Conservation (phyloP, 352 stramenopile genomes). For the Globisporangium camurandrum region DNA sequence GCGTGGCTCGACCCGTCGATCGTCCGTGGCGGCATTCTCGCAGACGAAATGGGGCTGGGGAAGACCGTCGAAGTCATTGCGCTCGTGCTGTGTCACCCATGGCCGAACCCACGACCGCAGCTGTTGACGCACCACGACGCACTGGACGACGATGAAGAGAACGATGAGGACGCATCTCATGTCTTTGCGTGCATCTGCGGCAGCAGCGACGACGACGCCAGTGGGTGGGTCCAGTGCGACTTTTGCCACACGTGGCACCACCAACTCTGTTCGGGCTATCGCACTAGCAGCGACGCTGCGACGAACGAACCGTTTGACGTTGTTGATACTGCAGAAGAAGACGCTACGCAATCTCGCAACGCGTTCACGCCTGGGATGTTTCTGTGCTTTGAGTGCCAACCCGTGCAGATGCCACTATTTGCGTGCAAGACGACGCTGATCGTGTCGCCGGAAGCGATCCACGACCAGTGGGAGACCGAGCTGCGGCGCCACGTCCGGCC, state of each 20-base stretch:
- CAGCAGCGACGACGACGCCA: conserved; percentile 20
- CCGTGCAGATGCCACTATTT: conserved; percentile 25
- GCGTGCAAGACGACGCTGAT: conserved; percentile 86
- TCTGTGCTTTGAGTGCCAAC: conserved; percentile 61
- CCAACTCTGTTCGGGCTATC: conserved; percentile 45
- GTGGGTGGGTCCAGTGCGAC: conserved; percentile 41
- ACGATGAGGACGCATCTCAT: neutral
- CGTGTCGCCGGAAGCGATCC: conserved; percentile 87
- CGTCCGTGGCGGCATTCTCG: conserved; percentile 82
- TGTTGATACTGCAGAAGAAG: neutral
- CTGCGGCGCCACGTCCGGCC: conserved; percentile 70
- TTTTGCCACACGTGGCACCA: conserved; percentile 58
- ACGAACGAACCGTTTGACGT: neutral
- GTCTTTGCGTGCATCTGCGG: conserved; percentile 49
- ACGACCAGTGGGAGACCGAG: conserved; percentile 87
- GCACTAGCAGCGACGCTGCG: neutral
- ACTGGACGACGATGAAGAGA: neutral
- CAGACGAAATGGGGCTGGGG: conserved; percentile 89
- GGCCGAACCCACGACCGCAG: conserved; percentile 26
- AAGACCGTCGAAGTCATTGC: conserved; percentile 83
- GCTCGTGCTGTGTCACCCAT: conserved; percentile 40
- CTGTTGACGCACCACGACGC: conserved; percentile 20
- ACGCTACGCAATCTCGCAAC: neutral
- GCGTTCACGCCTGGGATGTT: conserved; percentile 21
- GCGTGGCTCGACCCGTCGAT: neutral